Percentiles rank a stretch among this genome's conserved stretches.
Conservation (phyloP, 169 alveolate species). For the Plasmodium sp. region DNA sequence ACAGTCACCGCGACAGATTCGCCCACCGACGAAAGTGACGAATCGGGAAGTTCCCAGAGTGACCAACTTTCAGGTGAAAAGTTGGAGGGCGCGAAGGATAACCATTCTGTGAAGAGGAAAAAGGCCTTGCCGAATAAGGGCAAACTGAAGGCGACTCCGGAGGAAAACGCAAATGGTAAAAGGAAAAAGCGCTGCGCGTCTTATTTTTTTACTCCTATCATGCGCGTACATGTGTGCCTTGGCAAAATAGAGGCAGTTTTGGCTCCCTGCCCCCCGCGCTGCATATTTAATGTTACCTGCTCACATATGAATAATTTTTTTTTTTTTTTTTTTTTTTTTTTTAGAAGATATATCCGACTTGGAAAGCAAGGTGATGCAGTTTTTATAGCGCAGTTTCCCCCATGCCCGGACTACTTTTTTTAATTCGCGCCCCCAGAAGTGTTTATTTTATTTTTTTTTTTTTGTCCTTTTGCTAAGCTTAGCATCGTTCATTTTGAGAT, state of each 20-base stretch:
- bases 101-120: not conserved
- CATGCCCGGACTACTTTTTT: not conserved
- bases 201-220: not conserved
- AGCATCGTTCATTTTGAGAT: not conserved
- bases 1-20: not conserved
- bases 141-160: not conserved
- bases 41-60: not conserved
- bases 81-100: not conserved
- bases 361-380: constrained; percentile 49
- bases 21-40: not conserved
- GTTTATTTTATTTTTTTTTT: not conserved
- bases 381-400: not conserved
- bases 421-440: not conserved
- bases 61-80: not conserved
- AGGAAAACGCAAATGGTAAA: constrained; percentile 27
- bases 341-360: constrained; percentile 56
- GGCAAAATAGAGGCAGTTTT: not conserved
- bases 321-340: constrained; percentile 30
- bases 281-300: not conserved
- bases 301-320: not conserved
- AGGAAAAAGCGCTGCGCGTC: not conserved
- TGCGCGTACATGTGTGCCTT: not conserved
- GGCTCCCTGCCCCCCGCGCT: not conserved
- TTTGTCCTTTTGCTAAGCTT: not conserved
- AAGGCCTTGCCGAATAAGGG: not conserved